These are phyloP conservation scores for Aspergillus avenaceus DNA, from an alignment of 495 filamentous ascomycete species.

Conservation along the genomic window DNA sequence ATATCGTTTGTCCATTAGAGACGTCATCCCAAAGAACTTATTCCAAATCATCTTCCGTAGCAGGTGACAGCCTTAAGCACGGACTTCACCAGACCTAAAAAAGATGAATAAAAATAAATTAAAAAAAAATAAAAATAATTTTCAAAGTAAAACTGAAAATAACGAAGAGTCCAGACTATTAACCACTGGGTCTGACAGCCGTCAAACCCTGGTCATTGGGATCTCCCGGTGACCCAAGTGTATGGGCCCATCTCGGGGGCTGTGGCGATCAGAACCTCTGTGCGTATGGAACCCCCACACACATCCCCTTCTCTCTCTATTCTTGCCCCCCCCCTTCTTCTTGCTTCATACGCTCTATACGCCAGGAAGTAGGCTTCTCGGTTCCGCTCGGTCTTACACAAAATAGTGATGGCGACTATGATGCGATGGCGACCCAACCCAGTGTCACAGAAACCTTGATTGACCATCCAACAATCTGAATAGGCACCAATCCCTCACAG, in stretches of 20 bases:
- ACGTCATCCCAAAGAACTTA: constrained; percentile 5
- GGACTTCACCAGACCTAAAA: not conserved
- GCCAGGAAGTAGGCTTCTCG: not conserved
- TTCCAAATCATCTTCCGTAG: constrained; percentile 1
- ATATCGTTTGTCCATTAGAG: constrained; percentile 11
- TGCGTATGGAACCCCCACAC: constrained; percentile 11
- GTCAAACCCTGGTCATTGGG: constrained; percentile 34
- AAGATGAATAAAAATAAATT: too few relatives aligned
- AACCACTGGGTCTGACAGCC: constrained; percentile 27
- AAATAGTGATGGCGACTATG: not conserved
- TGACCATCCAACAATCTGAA: not conserved
- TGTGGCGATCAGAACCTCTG: constrained; percentile 22
- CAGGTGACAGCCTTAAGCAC: constrained; percentile 1
- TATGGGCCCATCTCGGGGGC: constrained; percentile 26
- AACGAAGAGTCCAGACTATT: constrained; percentile 16
- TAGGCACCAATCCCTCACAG: constrained; percentile 21
- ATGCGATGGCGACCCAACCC: not conserved
- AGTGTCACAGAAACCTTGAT: not conserved
- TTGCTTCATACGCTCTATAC: not conserved
- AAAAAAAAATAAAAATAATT: too few relatives aligned
- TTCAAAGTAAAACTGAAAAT: too few relatives aligned
- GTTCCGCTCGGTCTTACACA: not conserved
- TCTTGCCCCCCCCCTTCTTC: not conserved
- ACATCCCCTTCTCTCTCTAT: not conserved
- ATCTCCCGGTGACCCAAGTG: constrained; percentile 27